Evolutionary conservation across 2,329 filamentous ascomycete species (phyloP).

Genomic region (Xylariaceae sp.): DNA sequence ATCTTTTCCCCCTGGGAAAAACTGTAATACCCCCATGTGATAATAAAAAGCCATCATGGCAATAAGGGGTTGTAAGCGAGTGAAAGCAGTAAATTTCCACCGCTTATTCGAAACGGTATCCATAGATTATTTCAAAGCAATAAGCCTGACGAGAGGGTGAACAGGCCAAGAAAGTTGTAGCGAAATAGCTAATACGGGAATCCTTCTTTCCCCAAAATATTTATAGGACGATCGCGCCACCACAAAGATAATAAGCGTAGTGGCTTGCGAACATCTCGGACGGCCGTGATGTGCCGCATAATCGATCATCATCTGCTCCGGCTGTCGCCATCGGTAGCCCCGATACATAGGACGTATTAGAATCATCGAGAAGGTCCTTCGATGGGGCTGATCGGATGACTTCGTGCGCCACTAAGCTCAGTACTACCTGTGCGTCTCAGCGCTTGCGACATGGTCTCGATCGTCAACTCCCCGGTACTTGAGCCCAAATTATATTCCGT

Average conservation of each 20-base stretch:
- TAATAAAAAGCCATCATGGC: not conserved
- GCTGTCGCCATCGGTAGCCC: not conserved
- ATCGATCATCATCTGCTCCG: not conserved
- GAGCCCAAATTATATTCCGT: slow-evolving; percentile 45
- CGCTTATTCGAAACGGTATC: slow-evolving; percentile 27
- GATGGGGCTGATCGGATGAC: slow-evolving; percentile 54
- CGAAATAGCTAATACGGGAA: not conserved
- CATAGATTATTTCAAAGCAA: slow-evolving; percentile 21
- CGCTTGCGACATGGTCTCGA: slow-evolving; percentile 92
- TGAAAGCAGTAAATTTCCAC: not conserved
- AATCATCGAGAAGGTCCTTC: slow-evolving; percentile 37
- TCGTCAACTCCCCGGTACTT: slow-evolving; percentile 63
- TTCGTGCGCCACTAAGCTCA: slow-evolving; percentile 59
- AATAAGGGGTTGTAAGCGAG: not conserved
- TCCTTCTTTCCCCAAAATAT: slow-evolving; percentile 1
- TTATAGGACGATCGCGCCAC: not conserved
- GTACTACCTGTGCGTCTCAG: slow-evolving; percentile 78
- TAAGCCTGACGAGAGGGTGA: not conserved
- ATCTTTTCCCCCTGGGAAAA: not conserved
- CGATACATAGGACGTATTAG: not conserved
- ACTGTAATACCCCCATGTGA: not conserved
- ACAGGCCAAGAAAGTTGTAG: slow-evolving; percentile 12
- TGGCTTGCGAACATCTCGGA: not conserved
- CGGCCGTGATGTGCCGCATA: not conserved
- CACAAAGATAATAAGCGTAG: not conserved